Evolutionary conservation across 208 protist species (phyloP), one percentile per base, ranked within the genome.

Genomic region (Phytomonas francai): DNA sequence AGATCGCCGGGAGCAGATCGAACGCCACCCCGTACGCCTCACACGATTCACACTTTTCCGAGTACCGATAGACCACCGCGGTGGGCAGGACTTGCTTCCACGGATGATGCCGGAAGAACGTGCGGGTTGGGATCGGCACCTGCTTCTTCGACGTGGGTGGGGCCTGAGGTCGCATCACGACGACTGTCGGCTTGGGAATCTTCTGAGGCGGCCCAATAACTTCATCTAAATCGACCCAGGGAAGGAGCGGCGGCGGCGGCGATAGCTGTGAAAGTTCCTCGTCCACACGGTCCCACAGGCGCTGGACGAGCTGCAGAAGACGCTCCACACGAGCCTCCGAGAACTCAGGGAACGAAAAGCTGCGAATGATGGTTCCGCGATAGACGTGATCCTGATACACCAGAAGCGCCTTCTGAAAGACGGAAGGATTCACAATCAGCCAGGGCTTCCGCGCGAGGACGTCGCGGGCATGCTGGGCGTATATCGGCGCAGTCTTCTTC

Each of bases 1-100:
- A 90, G 25, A 87, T 45, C n/a, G 74, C 51, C 25, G 84, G 84
- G 34, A 90, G 71, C 9, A 90, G 59, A 63, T 87, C 84, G 56
- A 87, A 87, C 14, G 79, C 79, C 4, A 62, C 68, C 22, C 76
- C 72, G 65, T 81, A 67, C 30, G 65, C 34, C 16, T 66, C 71
- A 71, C 84, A 87, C 8, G 25, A 64, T n/a, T 69, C 34, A 63
- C 81, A 85, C 27, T 76, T 65, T 4, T 68, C 67, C 12, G 39
- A 54, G 36, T 85, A 77, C 61, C 81, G 68, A 69, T 79, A 83
- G 27, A 87, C 70, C 33, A 90, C 34, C 19, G 75, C 76, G 1
- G 77, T 67, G 1, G 78, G 81, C 22, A 83, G 56, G 11, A 78
- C 51, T 22, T 71, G 74, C 51, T 39, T 68, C 28, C 72, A 67